Evolutionary conservation across 306 rosid genomes (phyloP), one percentile per base, ranked within the genome.

Genomic region (Albizia julibrissin): DNA sequence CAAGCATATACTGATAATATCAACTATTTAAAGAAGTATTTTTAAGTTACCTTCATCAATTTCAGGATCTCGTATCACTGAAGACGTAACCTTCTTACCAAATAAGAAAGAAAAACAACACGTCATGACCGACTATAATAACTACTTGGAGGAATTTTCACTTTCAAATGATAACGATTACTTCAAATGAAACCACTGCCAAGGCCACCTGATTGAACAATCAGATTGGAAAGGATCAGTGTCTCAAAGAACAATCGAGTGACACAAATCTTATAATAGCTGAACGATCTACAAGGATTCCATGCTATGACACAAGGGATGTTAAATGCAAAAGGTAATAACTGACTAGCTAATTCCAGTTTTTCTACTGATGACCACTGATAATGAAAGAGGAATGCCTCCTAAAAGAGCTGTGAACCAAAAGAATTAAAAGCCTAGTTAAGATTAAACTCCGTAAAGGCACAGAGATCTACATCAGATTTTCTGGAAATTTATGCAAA

Each of bases 31-130:
- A 40, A 49, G 4, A 81, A 62, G 62, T 34, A 69, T 58, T 65
- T 72, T 65, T 72, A 39, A 77, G 52, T 79, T 86, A 95, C 98
- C 98, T 75, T 89, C 90, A 40, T 83, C 92, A 15, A 68, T 71
- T 27, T 76, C 87, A 58, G 56, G 86, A 71, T 79, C 56, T 49
- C 50, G 80, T 46, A 58, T 81, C 11, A 80, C 79, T 42, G 91
- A 54, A 81, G 84, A 46, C 12, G 67, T 31, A n/a, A 9, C 74
- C 78, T 75, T 82, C 85, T 81, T 87, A 66, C 91, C 10, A 79
- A 81, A 83, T 49, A 75, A 86, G 89, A 61, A 87, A 75, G 95
- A 85, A 66, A 95, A 89, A 84, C 98, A 95, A 72, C 95, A 95
- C 72, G 84, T 70, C 98, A 95, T 95, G 37, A 78, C 81, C 81